Conservation (phyloP, 768 basidiomycete genomes). For the Ramaria sp. region DNA sequence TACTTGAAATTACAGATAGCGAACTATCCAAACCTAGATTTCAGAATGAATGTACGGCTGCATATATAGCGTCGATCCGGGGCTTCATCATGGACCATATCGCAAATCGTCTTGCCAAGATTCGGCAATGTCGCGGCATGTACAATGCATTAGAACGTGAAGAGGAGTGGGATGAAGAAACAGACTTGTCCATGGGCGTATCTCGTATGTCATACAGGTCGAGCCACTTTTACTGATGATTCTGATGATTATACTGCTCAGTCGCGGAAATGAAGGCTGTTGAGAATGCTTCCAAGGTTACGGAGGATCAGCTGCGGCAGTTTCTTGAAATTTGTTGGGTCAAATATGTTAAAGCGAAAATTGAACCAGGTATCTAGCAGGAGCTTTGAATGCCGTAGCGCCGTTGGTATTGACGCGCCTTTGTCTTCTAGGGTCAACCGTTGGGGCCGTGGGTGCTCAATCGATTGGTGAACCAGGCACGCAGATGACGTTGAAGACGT, state of each 20-base stretch:
- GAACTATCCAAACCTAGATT: slow-evolving; percentile 52
- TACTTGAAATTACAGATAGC: slow-evolving; percentile 58
- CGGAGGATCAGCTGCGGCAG: slow-evolving; percentile 59
- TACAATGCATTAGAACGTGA: slow-evolving; percentile 68
- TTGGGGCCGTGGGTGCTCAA: slow-evolving; percentile 96
- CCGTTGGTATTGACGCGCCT: background rate
- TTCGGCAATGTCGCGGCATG: slow-evolving; percentile 69
- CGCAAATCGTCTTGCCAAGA: slow-evolving; percentile 50
- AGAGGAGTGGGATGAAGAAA: slow-evolving; percentile 68
- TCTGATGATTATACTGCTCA: slow-evolving; percentile 16
- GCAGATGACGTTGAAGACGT: slow-evolving; percentile 99
- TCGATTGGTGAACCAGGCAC: slow-evolving; percentile 99
- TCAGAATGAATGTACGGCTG: slow-evolving; percentile 55
- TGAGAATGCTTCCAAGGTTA: slow-evolving; percentile 88
- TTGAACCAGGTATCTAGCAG: slow-evolving; percentile 68
- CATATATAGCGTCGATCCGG: slow-evolving; percentile 59
- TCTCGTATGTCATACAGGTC: slow-evolving; percentile 36
- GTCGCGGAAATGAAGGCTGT: slow-evolving; percentile 63
- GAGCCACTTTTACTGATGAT: background rate
- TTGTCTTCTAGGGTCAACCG: slow-evolving; percentile 69
- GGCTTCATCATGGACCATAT: slow-evolving; percentile 63
- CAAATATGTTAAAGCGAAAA: slow-evolving; percentile 90
- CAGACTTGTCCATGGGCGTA: slow-evolving; percentile 67
- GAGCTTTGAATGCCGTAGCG: background rate
- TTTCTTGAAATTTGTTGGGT: slow-evolving; percentile 87